phyloP scores from a whole-genome alignment of 441 rosid species.

The Gossypium trilobum region DNA sequence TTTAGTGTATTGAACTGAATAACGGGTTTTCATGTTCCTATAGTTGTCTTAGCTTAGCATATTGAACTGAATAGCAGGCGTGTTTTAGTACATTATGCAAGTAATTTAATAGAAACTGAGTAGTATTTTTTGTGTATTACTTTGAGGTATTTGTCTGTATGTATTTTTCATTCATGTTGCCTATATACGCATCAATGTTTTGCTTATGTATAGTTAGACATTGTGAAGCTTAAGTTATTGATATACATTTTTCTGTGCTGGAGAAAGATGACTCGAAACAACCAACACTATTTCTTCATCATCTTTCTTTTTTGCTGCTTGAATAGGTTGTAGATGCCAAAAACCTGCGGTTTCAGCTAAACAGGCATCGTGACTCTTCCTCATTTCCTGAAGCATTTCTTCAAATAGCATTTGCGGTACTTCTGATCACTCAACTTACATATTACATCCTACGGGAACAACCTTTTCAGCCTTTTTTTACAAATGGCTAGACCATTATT shows the following conservation, averaged over 20 bases:
- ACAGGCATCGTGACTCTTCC: conserved; percentile 40
- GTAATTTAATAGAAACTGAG: background rate
- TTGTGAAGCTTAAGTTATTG: conserved; percentile 7
- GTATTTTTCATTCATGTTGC: background rate
- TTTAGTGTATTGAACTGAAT: too few relatives aligned
- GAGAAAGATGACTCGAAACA: background rate
- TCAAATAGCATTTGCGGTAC: conserved; percentile 92
- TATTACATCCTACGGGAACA: background rate
- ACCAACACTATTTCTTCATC: background rate
- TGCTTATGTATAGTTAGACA: background rate
- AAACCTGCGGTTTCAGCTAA: conserved; percentile 71
- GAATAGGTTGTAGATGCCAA: conserved; percentile 89
- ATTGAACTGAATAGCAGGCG: background rate
- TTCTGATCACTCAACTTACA: conserved; percentile 3
- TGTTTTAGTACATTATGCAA: background rate
- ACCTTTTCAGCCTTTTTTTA: background rate
- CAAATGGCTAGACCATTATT: background rate
- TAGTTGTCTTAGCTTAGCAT: background rate
- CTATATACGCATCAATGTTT: background rate
- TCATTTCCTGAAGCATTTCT: conserved; percentile 88
- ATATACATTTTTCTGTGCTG: background rate
- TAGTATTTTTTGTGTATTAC: background rate
- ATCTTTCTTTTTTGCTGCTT: conserved; percentile 13
- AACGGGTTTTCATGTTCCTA: background rate
- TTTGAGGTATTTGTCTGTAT: background rate